Evolutionary conservation across 805 yeast species (phyloP).

Genomic region (Lachancea thermotolerans): DNA sequence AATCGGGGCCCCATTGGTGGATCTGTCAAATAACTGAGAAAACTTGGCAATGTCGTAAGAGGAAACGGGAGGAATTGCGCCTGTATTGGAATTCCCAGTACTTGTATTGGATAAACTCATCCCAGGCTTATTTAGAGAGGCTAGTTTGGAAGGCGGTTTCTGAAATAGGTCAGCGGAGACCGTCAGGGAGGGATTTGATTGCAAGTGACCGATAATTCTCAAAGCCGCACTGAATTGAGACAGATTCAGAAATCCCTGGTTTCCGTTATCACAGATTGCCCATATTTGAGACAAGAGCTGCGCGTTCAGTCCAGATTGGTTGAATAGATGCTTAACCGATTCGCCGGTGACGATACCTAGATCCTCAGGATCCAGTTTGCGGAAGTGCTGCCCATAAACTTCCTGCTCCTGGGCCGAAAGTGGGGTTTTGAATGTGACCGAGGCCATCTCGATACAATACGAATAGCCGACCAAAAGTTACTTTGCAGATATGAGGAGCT

Average conservation of each 20-base stretch:
- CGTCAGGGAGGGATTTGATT: slow-evolving; percentile 47
- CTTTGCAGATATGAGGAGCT: too few species aligned
- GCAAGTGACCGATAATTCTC: slow-evolving; percentile 85
- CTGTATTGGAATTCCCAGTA: slow-evolving; percentile 19
- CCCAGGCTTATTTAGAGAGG: slow-evolving; percentile 43
- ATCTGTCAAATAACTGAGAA: slow-evolving; percentile 65
- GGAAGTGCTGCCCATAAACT: slow-evolving; percentile 68
- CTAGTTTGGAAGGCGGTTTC: slow-evolving; percentile 22
- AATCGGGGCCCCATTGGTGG: slow-evolving; percentile 41
- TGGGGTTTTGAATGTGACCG: slow-evolving; percentile 32
- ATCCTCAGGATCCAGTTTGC: slow-evolving; percentile 68
- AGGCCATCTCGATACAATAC: slow-evolving; percentile 13
- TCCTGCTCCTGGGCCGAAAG: slow-evolving; percentile 68
- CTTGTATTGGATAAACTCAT: slow-evolving; percentile 3
- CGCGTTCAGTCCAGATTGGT: slow-evolving; percentile 78
- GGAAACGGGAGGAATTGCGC: slow-evolving; percentile 44
- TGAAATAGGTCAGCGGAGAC: slow-evolving; percentile 39
- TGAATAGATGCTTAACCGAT: slow-evolving; percentile 73
- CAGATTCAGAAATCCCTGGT: slow-evolving; percentile 76
- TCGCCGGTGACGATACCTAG: slow-evolving; percentile 85
- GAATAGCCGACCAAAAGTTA: too few species aligned
- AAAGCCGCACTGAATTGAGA: slow-evolving; percentile 78
- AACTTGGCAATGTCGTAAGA: slow-evolving; percentile 56
- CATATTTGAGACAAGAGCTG: slow-evolving; percentile 80
- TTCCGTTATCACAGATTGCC: slow-evolving; percentile 88